Percentiles rank a stretch among this genome's conserved stretches.
These are phyloP conservation scores for Jasminum sambac DNA, from an alignment of 257 asterid species.

Conservation along the genomic window DNA sequence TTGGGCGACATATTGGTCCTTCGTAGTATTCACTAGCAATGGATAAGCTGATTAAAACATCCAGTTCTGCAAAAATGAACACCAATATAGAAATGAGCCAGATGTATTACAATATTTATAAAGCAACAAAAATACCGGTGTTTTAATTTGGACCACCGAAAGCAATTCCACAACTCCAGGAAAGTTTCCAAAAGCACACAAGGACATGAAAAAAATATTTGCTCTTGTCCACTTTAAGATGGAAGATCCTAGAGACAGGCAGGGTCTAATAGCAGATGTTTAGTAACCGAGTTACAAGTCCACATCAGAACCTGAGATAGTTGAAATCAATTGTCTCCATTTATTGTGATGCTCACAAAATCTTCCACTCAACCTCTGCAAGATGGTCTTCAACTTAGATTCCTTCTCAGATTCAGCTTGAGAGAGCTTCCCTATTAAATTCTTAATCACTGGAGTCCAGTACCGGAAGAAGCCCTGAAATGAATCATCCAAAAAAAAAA, in stretches of 20 bases:
- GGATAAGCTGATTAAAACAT: constrained; percentile 87
- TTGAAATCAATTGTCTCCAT: constrained; percentile 85
- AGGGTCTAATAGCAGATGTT: constrained; percentile 14
- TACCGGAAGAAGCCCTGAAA: constrained; percentile 85
- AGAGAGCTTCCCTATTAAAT: constrained; percentile 65
- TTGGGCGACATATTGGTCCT: constrained; percentile 80
- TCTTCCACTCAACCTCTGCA: constrained; percentile 72
- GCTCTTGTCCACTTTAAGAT: constrained; percentile 3
- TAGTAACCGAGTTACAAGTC: constrained; percentile 18
- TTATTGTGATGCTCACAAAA: constrained; percentile 70
- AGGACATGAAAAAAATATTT: constrained; percentile 20
- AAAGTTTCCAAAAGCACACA: constrained; percentile 2
- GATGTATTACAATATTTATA: not conserved
- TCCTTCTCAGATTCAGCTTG: constrained; percentile 90
- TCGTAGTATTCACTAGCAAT: constrained; percentile 81
- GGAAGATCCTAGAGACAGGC: constrained; percentile 10
- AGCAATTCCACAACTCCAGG: not conserved
- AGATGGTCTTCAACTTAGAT: constrained; percentile 74
- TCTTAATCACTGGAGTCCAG: constrained; percentile 79
- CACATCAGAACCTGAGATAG: constrained; percentile 65
- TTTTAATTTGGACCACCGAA: not conserved
- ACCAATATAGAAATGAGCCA: not conserved
- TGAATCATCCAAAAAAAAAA: constrained; percentile 14
- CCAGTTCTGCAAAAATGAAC: constrained; percentile 73
- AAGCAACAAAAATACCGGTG: not conserved